These are phyloP conservation scores for Triangularia setosa DNA, from an alignment of 2,329 filamentous ascomycete species.

Conservation along the genomic window DNA sequence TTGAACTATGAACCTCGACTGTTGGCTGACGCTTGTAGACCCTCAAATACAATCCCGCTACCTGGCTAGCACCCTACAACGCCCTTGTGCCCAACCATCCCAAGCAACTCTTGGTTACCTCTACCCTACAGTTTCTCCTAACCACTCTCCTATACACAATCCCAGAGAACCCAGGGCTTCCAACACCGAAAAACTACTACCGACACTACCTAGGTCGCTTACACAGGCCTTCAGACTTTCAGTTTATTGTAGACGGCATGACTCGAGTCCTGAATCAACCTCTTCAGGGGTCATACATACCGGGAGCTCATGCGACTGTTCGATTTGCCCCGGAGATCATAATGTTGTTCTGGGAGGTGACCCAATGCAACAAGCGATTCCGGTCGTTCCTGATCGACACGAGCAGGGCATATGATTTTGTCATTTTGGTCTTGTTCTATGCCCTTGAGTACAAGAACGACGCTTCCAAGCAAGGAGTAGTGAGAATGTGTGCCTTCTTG, in stretches of 20 bases:
- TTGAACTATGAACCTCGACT: not conserved
- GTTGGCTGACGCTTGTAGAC: conserved; percentile 52
- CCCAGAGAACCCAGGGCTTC: conserved; percentile 64
- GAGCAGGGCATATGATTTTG: conserved; percentile 86
- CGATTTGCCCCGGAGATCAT: conserved; percentile 94
- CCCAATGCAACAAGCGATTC: conserved; percentile 97
- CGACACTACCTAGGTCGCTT: conserved; percentile 86
- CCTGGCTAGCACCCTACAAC: conserved; percentile 92
- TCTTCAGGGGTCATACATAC: conserved; percentile 85
- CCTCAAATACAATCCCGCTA: conserved; percentile 91
- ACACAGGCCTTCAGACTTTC: conserved; percentile 92
- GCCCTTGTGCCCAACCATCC: conserved; percentile 87
- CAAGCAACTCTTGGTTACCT: conserved; percentile 85
- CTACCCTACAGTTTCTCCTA: conserved; percentile 86
- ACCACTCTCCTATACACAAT: conserved; percentile 82
- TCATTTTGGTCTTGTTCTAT: conserved; percentile 87
- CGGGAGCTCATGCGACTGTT: conserved; percentile 72
- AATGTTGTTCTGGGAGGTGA: conserved; percentile 94
- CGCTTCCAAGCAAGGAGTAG: conserved; percentile 81
- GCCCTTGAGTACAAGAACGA: conserved; percentile 86
- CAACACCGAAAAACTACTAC: conserved; percentile 82
- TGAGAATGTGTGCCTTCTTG: conserved; percentile 96
- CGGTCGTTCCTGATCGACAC: conserved; percentile 96
- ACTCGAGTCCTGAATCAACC: conserved; percentile 88
- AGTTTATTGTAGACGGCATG: conserved; percentile 95